Evolutionary conservation across 2,329 filamentous ascomycete species (phyloP), one percentile per base, ranked within the genome.

Genomic region (Hawksworthiomyces lignivorus): DNA sequence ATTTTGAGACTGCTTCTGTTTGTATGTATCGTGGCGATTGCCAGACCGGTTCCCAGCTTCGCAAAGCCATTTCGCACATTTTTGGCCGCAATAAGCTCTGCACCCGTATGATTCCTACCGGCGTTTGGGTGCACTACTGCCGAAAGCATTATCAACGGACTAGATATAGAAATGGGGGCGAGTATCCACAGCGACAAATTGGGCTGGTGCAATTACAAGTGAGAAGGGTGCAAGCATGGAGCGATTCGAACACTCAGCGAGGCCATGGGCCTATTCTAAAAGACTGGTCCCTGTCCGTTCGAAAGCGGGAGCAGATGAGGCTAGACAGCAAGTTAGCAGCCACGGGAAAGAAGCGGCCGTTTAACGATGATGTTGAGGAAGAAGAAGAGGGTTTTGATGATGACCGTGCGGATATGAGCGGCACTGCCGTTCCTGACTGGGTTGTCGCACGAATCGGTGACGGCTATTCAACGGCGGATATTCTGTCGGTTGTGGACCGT

Each of bases 31-130:
- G 73, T 14, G 58, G 65, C 2, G 65, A 73, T 46, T 83, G 79
- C 54, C 68, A 74, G 34, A 81, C 76, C 0, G 70, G 69, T 4
- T 78, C 76, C 5, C 70, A 75, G 42, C 72, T 73, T 19, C 77
- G 86, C 36, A 90, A 90, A 62, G 79, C 82, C 5, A 82, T 90
- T 45, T 87, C 83, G 0, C 84, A 92, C 54, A 75, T 89, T 42
- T 90, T 90, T 52, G 86, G 86, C 18, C 77, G 87, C 28, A 92
- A 92, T 68, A 92, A 92, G 62, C 69, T 75, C 7, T 82, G 79
- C 54, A 92, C 86, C 1, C 73, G 81, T 26, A 68, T 71, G 33
- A 85, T 92, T 36, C 83, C 83, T 0, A 63, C 73, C 6, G 62
- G 75, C 18, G 73, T 86, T 3, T 90, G 84, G 84, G 77, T 87